These are phyloP conservation scores for Pythium scleroteichum DNA, from an alignment of 352 stramenopile species.

Conservation along the genomic window DNA sequence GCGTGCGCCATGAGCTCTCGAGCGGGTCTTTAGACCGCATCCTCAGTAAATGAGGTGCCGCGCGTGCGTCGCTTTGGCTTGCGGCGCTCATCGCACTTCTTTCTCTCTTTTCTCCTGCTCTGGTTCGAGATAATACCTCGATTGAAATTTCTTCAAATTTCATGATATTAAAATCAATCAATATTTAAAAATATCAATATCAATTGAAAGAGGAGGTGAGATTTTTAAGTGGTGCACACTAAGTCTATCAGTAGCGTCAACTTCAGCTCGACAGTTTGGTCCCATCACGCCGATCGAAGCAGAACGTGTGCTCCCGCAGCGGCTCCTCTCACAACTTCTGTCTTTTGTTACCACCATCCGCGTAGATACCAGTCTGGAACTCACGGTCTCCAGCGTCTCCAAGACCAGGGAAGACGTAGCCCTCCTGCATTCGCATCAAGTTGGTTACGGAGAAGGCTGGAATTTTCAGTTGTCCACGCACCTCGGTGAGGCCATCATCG, in stretches of 20 bases:
- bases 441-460: not conserved
- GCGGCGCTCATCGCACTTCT: slow-evolving; percentile 3
- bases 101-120: slow-evolving; percentile 17
- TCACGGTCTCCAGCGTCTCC: slow-evolving; percentile 83
- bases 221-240: no score
- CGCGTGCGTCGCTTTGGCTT: slow-evolving; percentile 13
- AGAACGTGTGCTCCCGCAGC: not conserved
- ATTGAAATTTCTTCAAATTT: no score
- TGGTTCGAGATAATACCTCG: no score
- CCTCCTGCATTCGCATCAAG: slow-evolving; percentile 43
- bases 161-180: no score
- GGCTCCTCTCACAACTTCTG: slow-evolving; percentile 46
- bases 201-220: slow-evolving; percentile 2
- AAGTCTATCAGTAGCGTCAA: slow-evolving; percentile 5
- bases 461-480: slow-evolving; percentile 19
- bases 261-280: slow-evolving; percentile 17
- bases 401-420: slow-evolving; percentile 81
- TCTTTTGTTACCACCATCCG: slow-evolving; percentile 53
- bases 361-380: slow-evolving; percentile 71
- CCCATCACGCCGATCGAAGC: not conserved
- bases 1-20: slow-evolving; percentile 82
- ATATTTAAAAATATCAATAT: no score
- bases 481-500: slow-evolving; percentile 74
- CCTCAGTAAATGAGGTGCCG: slow-evolving; percentile 54
- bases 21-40: slow-evolving; percentile 82